These are phyloP conservation scores for Neurospora sp. DNA, from an alignment of 495 filamentous ascomycete genomes.

Conservation along the genomic window DNA sequence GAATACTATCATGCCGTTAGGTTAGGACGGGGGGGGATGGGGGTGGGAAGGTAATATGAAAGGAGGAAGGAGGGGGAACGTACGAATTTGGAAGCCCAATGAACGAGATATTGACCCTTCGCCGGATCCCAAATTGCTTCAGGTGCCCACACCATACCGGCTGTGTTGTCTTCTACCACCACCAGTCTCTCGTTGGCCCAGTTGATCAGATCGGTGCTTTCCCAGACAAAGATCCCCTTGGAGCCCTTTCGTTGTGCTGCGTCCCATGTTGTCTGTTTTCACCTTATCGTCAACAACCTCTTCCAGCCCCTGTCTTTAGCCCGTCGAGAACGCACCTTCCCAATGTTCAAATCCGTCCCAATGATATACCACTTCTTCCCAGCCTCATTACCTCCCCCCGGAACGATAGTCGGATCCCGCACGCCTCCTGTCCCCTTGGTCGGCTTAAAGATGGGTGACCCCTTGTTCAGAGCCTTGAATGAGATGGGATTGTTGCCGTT, in stretches of 20 bases:
- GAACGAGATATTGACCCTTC: constrained; percentile 40
- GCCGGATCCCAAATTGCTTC: constrained; percentile 42
- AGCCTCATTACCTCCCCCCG: constrained; percentile 37
- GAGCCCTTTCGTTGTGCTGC: constrained; percentile 38
- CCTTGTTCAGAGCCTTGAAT: constrained; percentile 36
- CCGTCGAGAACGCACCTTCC: constrained; percentile 20
- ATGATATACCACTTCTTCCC: constrained; percentile 47
- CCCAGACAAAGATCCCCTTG: constrained; percentile 44
- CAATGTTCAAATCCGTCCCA: constrained; percentile 43
- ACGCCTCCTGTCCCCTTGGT: constrained; percentile 42
- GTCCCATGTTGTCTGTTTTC: constrained; percentile 37
- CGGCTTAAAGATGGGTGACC: constrained; percentile 36
- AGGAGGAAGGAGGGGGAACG: background rate
- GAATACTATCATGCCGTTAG: too few relatives aligned
- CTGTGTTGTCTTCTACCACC: constrained; percentile 35
- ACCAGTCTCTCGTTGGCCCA: constrained; percentile 40
- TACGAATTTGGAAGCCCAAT: constrained; percentile 46
- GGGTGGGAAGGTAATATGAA: too few relatives aligned
- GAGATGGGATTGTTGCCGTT: constrained; percentile 39
- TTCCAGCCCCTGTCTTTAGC: too few relatives aligned
- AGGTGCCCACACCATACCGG: constrained; percentile 48
- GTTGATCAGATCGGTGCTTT: constrained; percentile 39
- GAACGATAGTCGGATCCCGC: constrained; percentile 36
- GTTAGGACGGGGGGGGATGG: too few relatives aligned
- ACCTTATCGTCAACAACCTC: background rate